Base-by-base conservation (phyloP, 305 asterid species). In the Solanum hybrid region DNA sequence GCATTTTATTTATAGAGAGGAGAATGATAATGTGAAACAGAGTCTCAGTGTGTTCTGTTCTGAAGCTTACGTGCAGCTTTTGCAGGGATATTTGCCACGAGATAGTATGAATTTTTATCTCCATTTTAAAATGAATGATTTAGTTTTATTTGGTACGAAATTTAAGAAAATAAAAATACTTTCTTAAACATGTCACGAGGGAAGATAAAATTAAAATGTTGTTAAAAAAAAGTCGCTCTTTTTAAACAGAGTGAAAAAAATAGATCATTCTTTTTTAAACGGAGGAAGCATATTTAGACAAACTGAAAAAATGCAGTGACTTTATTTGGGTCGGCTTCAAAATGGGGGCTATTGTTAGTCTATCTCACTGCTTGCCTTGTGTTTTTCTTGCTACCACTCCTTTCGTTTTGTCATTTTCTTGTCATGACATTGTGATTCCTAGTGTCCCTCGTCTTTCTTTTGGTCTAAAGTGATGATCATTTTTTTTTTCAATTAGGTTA, bases 221-320 rank as follows among this genome's bases (percentile, higher is more conserved):
- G 1, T 0, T 0, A 46, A 46, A 46, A 11, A 46, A 14, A 0
- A 14, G 0, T 5, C 7, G n/a, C n/a, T n/a, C n/a, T n/a, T n/a
- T n/a, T n/a, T n/a, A n/a, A n/a, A n/a, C n/a, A n/a, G n/a, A n/a
- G n/a, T n/a, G n/a, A n/a, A 3, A 5, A 46, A 46, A 16, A 1
- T 5, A 5, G 0, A 4, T 46, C 17, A 42, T 42, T 42, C 6
- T 14, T 51, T 51, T 51, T 51, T 16, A 51, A 14, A 16, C n/a
- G 4, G 8, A 14, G 0, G 0, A 0, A 51, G 2, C 0, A 32
- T 31, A 31, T 75, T 7, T 9, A 76, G 82, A 76, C 42, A 75
- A 73, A 32, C 26, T 17, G 42, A 1, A 75, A 75, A 31, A 76
- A 76, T 14, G 17, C 17, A 29, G 42, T 9, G 40, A 17, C 40